Base-by-base conservation (phyloP, 176 grass and related monocot species). In the Eremochloa ophiuroides region DNA sequence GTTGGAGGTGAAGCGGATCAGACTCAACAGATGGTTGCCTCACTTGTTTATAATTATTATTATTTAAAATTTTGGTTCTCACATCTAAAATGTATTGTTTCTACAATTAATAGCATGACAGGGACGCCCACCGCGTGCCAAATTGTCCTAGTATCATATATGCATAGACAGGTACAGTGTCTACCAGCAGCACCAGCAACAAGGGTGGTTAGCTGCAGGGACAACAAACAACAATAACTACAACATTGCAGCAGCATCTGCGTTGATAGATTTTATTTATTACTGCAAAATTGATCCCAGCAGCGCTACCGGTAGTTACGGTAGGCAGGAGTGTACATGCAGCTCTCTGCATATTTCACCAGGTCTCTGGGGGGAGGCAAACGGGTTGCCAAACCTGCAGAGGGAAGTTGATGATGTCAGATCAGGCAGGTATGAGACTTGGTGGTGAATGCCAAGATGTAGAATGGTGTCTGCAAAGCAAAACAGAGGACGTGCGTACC, bases 281-380 rank as follows among this genome's bases (percentile, higher is more conserved):
- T 79, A 60, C 85, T 77, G 39, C 82, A 90, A 92, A 95, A 90
- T 73, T 88, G 87, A 83, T 42, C 62, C 16, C 60, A 23, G 17
- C 48, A 1, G 41, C 28, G 9, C 87, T 80, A 99, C 35, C 97
- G 79, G 77, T 96, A 99, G 76, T 44, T 91, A 85, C 89, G 93
- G 85, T 99, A 99, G 61, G 82, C 30, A 6, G 97, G 97, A 48
- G 67, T 87, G 88, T 98, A 95, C 93, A 98, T 98, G 90, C 93
- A 95, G 28, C 96, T 93, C 89, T 99, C 91, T 25, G 93, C 91
- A 37, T 99, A 90, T 73, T 95, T 89, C 91, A 85, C 88, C 73
- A 95, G 48, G 75, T 99, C 80, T 10, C 69, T 82, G 0, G 96
- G 96, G 37, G 85, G 91, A 77, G 93, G 93, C 73, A 99, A 77